These are phyloP conservation scores for Cyberlindnera nakhonratchasimensis DNA, from an alignment of 805 yeast species.

Conservation along the genomic window DNA sequence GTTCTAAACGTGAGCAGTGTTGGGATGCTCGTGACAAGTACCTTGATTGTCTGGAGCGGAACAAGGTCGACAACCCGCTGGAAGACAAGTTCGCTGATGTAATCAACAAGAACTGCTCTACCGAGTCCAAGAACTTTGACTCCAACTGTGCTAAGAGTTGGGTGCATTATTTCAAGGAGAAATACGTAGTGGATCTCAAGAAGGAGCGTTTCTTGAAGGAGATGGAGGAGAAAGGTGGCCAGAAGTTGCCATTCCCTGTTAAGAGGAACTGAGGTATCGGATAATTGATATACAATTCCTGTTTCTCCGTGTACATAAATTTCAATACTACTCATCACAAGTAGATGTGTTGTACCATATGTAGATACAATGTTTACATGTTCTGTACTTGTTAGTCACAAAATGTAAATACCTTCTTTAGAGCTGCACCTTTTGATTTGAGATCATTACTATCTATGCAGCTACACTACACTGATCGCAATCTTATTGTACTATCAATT, in stretches of 20 bases:
- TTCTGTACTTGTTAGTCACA: no score
- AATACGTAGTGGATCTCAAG: conserved; percentile 72
- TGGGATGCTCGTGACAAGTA: conserved; percentile 87
- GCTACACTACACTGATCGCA: not conserved
- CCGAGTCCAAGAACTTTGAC: conserved; percentile 56
- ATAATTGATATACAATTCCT: no score
- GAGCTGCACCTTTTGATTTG: no score
- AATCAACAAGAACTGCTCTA: conserved; percentile 56
- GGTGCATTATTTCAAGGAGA: conserved; percentile 89
- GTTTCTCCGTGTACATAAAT: no score
- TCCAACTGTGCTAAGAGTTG: conserved; percentile 81
- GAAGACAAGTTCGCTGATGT: conserved; percentile 45
- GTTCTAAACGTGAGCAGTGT: conserved; percentile 69
- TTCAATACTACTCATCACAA: no score
- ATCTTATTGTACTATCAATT: not conserved
- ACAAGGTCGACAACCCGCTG: conserved; percentile 66
- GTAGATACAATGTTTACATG: no score
- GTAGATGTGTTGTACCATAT: no score
- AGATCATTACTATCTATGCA: no score
- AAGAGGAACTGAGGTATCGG: conserved; percentile 18
- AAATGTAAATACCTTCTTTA: no score
- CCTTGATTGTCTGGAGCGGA: conserved; percentile 68
- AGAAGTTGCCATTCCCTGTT: conserved; percentile 27
- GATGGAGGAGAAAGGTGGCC: conserved; percentile 64
- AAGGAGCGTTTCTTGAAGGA: conserved; percentile 65